These are phyloP conservation scores for Nothophoma quercina DNA, from an alignment of 2,329 filamentous ascomycete genomes.

Conservation along the genomic window DNA sequence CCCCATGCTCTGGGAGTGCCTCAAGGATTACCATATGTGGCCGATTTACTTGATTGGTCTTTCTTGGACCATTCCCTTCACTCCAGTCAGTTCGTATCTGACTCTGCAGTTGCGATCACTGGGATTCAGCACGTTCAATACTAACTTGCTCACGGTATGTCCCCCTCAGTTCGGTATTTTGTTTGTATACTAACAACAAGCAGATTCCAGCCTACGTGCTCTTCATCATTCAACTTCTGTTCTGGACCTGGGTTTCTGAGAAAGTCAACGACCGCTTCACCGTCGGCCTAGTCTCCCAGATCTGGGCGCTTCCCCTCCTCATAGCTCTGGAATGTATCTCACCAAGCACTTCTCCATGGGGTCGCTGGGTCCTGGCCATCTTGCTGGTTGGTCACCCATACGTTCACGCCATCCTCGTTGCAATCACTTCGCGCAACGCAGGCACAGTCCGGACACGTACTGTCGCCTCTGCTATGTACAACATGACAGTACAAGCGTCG, in stretches of 20 bases:
- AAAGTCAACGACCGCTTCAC: conserved; percentile 62
- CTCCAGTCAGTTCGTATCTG: conserved; percentile 44
- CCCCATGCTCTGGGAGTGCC: conserved; percentile 57
- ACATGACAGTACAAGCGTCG: conserved; percentile 48
- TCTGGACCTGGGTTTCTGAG: conserved; percentile 60
- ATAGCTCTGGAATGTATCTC: conserved; percentile 48
- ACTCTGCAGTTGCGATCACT: conserved; percentile 46
- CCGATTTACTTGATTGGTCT: conserved; percentile 50
- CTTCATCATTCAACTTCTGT: conserved; percentile 58
- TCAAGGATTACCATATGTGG: conserved; percentile 65
- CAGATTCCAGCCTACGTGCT: conserved; percentile 56
- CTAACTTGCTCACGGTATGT: conserved; percentile 47
- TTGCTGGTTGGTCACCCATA: conserved; percentile 54
- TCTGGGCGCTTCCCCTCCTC: conserved; percentile 51
- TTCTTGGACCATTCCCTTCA: conserved; percentile 44
- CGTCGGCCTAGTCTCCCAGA: conserved; percentile 50
- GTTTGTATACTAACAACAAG: not conserved
- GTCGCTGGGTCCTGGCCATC: conserved; percentile 48
- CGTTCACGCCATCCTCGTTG: conserved; percentile 54
- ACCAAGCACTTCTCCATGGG: conserved; percentile 45
- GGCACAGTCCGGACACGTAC: conserved; percentile 54
- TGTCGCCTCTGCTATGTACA: conserved; percentile 54
- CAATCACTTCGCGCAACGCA: conserved; percentile 53
- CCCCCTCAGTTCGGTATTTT: not conserved
- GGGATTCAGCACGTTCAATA: conserved; percentile 49